These are phyloP conservation scores for Akebia trifoliata DNA, from an alignment of 164 flowering plant species.

Conservation along the genomic window DNA sequence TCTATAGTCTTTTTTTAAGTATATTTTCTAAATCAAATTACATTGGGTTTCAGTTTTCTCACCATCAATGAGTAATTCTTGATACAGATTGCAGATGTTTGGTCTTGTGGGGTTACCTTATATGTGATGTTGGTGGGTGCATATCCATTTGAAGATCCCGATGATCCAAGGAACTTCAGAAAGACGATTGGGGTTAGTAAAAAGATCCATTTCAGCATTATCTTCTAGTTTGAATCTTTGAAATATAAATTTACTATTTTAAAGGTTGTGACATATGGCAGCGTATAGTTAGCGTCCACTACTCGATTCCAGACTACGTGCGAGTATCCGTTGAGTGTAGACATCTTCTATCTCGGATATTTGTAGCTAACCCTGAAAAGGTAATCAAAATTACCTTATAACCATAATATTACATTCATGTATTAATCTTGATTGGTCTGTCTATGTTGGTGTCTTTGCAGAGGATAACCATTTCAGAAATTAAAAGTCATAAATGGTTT, in stretches of 20 bases:
- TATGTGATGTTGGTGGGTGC: constrained; percentile 89
- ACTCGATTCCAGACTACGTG: constrained; percentile 71
- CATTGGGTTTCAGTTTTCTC: background rate
- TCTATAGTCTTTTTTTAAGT: too few relatives aligned
- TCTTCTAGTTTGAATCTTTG: background rate
- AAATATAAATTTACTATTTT: background rate
- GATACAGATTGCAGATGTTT: constrained; percentile 74
- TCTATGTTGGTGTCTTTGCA: constrained; percentile 21
- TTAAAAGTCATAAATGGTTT: constrained; percentile 75
- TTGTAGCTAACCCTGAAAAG: constrained; percentile 73
- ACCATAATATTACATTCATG: too few relatives aligned
- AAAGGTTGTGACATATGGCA: constrained; percentile 24
- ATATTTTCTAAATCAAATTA: background rate
- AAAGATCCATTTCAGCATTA: background rate
- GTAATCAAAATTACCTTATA: constrained; percentile 35
- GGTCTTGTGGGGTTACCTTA: constrained; percentile 92
- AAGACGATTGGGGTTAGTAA: constrained; percentile 63
- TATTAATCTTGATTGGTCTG: constrained; percentile 1
- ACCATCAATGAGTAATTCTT: constrained; percentile 10
- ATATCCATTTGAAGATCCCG: constrained; percentile 89
- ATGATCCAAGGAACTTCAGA: constrained; percentile 70
- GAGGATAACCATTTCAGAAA: constrained; percentile 78
- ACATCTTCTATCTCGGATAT: constrained; percentile 66
- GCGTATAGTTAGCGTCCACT: constrained; percentile 73
- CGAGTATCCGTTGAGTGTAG: constrained; percentile 63